phyloP scores from a whole-genome alignment of 2,329 filamentous ascomycete genomes.

The Byssochlamys sp. region DNA sequence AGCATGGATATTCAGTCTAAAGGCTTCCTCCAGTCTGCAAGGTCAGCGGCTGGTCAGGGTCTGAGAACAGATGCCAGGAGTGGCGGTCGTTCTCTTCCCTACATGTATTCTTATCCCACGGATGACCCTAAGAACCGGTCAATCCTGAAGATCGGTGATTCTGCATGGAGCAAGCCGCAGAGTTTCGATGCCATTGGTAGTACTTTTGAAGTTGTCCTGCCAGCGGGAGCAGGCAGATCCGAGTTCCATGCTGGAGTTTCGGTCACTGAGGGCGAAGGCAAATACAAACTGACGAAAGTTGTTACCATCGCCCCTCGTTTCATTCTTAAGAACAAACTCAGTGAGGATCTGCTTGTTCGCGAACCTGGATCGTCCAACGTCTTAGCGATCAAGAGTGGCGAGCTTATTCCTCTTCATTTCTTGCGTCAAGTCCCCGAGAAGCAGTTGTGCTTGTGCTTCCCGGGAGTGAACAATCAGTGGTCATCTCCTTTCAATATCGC shows the following conservation, averaged over 20 bases:
- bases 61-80: slow-evolving; percentile 46
- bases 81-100: slow-evolving; percentile 60
- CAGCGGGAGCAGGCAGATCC: slow-evolving; percentile 57
- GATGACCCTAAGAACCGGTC: slow-evolving; percentile 88
- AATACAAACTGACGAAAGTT: slow-evolving; percentile 95
- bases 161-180: slow-evolving; percentile 91
- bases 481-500: slow-evolving; percentile 96
- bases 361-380: slow-evolving; percentile 86
- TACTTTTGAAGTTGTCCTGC: slow-evolving; percentile 75
- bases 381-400: slow-evolving; percentile 65
- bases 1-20: slow-evolving; percentile 82
- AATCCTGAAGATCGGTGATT: slow-evolving; percentile 76
- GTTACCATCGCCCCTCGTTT: slow-evolving; percentile 88
- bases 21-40: slow-evolving; percentile 73
- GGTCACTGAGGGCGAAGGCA: slow-evolving; percentile 82
- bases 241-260: slow-evolving; percentile 89
- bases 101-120: slow-evolving; percentile 89
- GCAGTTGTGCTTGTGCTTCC: slow-evolving; percentile 84
- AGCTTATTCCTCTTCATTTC: slow-evolving; percentile 79
- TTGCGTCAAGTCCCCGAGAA: slow-evolving; percentile 73
- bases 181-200: slow-evolving; percentile 97
- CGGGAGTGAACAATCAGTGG: slow-evolving; percentile 93
- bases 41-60: slow-evolving; percentile 71
- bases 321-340: slow-evolving; percentile 84
- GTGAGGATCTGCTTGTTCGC: slow-evolving; percentile 77